A percentile compares a stretch with the other conserved stretches of the same genome.
Evolutionary conservation across 148 eudicot genomes (phyloP).

Genomic region (Vaccinium corymbosum): DNA sequence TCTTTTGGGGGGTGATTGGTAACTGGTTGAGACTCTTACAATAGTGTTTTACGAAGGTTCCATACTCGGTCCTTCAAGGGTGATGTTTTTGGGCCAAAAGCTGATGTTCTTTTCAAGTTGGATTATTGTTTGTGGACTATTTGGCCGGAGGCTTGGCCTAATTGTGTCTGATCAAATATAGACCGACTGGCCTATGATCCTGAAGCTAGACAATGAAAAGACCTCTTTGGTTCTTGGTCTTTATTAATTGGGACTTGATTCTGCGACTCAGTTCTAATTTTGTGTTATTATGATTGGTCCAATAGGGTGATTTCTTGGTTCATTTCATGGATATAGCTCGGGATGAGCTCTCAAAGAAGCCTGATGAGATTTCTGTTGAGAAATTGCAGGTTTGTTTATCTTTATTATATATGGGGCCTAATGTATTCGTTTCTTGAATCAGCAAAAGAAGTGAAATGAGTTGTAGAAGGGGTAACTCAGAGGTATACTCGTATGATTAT

Average conservation of each 20-base stretch:
- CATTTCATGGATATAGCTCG: conserved; percentile 98
- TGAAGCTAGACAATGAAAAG: neutral
- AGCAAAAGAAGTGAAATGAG: neutral
- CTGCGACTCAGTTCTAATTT: conserved; percentile 4
- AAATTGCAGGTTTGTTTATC: conserved; percentile 76
- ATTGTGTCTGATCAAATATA: conserved; percentile 6
- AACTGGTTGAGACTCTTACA: neutral
- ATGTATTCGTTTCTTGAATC: neutral
- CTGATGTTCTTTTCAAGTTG: neutral
- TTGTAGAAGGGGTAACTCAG: conserved; percentile 2
- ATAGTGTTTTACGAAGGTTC: neutral
- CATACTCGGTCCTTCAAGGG: neutral
- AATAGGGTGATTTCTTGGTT: conserved; percentile 95
- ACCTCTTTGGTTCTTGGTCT: neutral
- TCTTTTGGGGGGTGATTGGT: neutral
- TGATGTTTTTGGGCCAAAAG: neutral
- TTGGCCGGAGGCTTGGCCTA: neutral
- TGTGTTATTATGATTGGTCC: conserved; percentile 15
- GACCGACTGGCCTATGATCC: neutral
- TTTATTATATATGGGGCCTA: conserved; percentile 15
- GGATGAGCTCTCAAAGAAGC: conserved; percentile 80
- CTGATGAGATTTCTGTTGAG: conserved; percentile 85
- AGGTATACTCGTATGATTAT: neutral
- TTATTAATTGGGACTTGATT: neutral
- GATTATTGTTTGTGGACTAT: neutral